phyloP scores from a whole-genome alignment of 108 stramenopile genomes.

The Skeletonema grethae region DNA sequence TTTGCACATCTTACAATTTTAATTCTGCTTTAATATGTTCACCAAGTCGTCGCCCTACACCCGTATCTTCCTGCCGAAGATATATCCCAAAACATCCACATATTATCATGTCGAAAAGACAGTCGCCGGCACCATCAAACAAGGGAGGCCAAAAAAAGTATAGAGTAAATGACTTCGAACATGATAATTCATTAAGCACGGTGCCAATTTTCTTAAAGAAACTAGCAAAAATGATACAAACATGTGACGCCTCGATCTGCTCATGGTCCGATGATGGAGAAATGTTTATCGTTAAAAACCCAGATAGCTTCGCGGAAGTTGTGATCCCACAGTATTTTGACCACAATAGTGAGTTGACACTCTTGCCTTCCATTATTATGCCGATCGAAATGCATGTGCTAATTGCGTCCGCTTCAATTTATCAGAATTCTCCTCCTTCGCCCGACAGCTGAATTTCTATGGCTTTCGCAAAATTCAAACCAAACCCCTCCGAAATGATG shows the following conservation, averaged over 20 bases:
- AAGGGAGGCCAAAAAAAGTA: slow-evolving; percentile 3
- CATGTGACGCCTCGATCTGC: slow-evolving; percentile 69
- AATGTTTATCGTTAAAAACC: slow-evolving; percentile 88
- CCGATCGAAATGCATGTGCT: no score
- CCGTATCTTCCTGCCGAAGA: neutral
- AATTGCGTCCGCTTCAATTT: neutral
- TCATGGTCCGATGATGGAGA: slow-evolving; percentile 82
- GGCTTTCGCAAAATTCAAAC: slow-evolving; percentile 76
- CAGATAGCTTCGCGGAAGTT: slow-evolving; percentile 62
- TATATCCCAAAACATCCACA: neutral
- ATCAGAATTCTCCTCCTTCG: slow-evolving; percentile 41
- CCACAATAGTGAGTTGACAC: slow-evolving; percentile 77
- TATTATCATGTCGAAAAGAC: neutral
- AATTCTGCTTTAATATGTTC: neutral
- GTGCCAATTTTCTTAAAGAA: slow-evolving; percentile 90
- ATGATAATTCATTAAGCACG: slow-evolving; percentile 9
- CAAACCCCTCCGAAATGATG: slow-evolving; percentile 85
- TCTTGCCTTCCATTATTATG: slow-evolving; percentile 34
- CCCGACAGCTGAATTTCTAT: slow-evolving; percentile 58
- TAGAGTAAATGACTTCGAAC: neutral
- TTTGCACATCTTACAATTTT: neutral
- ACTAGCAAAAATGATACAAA: slow-evolving; percentile 87
- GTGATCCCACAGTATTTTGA: slow-evolving; percentile 90
- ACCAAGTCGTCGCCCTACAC: neutral
- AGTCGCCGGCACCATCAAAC: neutral